Evolutionary conservation across 139 green algal species (phyloP).

Genomic region (Chlamydomonas asymmetrica): DNA sequence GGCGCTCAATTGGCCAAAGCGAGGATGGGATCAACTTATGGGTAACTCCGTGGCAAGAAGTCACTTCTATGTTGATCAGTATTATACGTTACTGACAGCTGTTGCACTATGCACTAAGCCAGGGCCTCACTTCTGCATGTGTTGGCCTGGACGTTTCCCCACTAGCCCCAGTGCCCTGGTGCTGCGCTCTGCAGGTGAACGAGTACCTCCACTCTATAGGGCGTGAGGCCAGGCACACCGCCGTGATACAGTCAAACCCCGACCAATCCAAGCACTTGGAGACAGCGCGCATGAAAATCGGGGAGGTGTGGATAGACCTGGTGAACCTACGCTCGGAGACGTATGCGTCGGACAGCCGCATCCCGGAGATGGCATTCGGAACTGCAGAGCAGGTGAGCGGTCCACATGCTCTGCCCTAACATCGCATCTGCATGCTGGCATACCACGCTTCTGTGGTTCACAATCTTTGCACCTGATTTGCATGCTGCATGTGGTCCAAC

Average conservation of each 20-base stretch:
- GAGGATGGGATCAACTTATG: background rate
- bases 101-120: too few relatives aligned
- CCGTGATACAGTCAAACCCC: slow-evolving; percentile 93
- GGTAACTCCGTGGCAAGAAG: too few relatives aligned
- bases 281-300: slow-evolving; percentile 87
- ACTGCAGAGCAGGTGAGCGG: slow-evolving; percentile 70
- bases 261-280: slow-evolving; percentile 99
- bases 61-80: too few relatives aligned
- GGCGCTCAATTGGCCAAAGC: too few relatives aligned
- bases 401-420: too few relatives aligned
- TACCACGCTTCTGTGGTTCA: too few relatives aligned
- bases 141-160: too few relatives aligned
- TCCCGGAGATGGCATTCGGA: slow-evolving; percentile 91
- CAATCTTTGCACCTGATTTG: too few relatives aligned
- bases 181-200: slow-evolving; percentile 70
- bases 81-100: too few relatives aligned
- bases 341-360: slow-evolving; percentile 85
- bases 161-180: too few relatives aligned
- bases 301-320: slow-evolving; percentile 81
- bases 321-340: slow-evolving; percentile 96
- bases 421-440: too few relatives aligned
- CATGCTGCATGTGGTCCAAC: too few relatives aligned
- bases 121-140: slow-evolving; percentile 4
- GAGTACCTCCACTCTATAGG: slow-evolving; percentile 75
- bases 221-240: slow-evolving; percentile 50